A percentile compares a stretch with the other conserved stretches of the same genome.
These are phyloP conservation scores for Ogataea populi-albae DNA, from an alignment of 805 yeast species.

Conservation along the genomic window DNA sequence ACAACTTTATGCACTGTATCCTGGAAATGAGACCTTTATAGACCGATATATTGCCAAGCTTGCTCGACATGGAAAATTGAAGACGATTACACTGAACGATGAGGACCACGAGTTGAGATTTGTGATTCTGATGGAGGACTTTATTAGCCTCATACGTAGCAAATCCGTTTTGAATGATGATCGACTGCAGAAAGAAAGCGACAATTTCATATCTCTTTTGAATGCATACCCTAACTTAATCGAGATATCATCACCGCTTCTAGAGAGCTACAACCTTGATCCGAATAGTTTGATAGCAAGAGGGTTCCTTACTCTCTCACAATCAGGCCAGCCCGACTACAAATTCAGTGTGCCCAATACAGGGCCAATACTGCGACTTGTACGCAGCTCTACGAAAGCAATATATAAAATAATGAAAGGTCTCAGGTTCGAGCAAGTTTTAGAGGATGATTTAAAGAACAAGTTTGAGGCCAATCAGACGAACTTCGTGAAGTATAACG, in stretches of 20 bases:
- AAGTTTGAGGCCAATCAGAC: conserved; percentile 47
- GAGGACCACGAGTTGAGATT: conserved; percentile 14
- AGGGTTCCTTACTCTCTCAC: conserved; percentile 45
- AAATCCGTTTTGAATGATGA: not conserved
- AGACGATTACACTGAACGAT: conserved; percentile 21
- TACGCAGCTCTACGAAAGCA: conserved; percentile 44
- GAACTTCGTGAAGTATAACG: conserved; percentile 48
- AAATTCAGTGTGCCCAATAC: conserved; percentile 47
- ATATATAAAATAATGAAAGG: conserved; percentile 38
- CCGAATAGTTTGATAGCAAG: conserved; percentile 34
- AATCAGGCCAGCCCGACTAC: conserved; percentile 33
- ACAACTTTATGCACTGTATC: conserved; percentile 49
- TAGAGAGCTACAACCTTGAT: conserved; percentile 20
- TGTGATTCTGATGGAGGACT: conserved; percentile 28
- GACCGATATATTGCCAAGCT: conserved; percentile 43
- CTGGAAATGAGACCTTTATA: conserved; percentile 46
- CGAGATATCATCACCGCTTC: conserved; percentile 26
- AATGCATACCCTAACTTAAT: conserved; percentile 20
- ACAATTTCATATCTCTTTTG: conserved; percentile 17
- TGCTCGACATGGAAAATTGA: conserved; percentile 36
- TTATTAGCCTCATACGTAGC: conserved; percentile 14
- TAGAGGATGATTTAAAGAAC: conserved; percentile 40
- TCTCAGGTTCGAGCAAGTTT: conserved; percentile 40
- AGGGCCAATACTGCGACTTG: conserved; percentile 45
- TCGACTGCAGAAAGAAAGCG: conserved; percentile 3